Base-by-base conservation (phyloP, 2,329 filamentous ascomycete species). In the Spiromastix sp. region DNA sequence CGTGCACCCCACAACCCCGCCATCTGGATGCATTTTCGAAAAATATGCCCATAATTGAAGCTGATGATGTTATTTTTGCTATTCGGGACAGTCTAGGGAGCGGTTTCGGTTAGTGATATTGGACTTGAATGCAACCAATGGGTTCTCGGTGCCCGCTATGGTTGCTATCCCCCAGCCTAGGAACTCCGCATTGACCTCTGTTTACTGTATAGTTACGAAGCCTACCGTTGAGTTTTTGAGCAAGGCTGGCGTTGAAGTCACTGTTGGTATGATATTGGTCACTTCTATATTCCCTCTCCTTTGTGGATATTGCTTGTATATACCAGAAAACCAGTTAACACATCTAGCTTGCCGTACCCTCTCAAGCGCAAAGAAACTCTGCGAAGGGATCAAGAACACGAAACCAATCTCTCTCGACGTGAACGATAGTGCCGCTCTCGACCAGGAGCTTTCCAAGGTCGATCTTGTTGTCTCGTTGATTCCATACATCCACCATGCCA, bases 401-500 rank as follows among this genome's bases (percentile, higher is more conserved):
- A 72, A 63, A 34, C 74, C 87, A 47, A 82, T 93, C 64, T 77
- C 83, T 37, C 77, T 96, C 56, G 85, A 96, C 57, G 89, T 94
- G 48, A 80, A 64, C 54, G 69, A 94, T 59, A 73, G 71, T 32
- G 61, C 70, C 39, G 85, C 83, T 21, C 77, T 96, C 40, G 86
- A 95, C 52, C 75, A 77, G 35, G 85, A 78, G 54, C 74, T 94
- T 40, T 77, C 71, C 55, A 77, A 93, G 70, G 72, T 82, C 57
- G 82, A 91, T 57, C 65, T 93, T 8, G 78, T 81, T 57, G 81
- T 87, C 59, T 76, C 68, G 55, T 61, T 96, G 62, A 94, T 96
- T 50, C 89, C 89, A 33, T 96, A 95, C 68, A 93, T 78, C 41
- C 85, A 77, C 73, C 86, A 93, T 62, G 83, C 81, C 30, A 70